Base-by-base conservation (phyloP, 768 basidiomycete species). In the Rhizopogon vesiculosus region DNA sequence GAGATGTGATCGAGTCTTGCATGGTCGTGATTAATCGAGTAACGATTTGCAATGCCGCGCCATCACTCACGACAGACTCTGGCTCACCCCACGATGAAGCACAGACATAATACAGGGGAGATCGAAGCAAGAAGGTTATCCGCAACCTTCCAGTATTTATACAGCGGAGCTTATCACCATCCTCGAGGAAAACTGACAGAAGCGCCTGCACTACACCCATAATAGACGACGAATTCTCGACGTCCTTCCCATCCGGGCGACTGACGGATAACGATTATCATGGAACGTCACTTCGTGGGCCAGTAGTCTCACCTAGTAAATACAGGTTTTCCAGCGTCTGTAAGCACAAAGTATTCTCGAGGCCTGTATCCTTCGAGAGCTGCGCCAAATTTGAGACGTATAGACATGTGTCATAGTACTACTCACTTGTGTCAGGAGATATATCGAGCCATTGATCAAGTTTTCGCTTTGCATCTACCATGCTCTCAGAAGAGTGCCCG, bases 281-380 rank as follows among this genome's bases (percentile, higher is more conserved):
- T 58, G 48, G 12, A 10, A 46, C 15, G 41, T 42, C 35, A 22
- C 40, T 55, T 41, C 28, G 35, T 51, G 19, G 16, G 33, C 7
- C 15, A 18, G 9, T 40, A 5, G 45, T 61, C 75, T 56, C 69
- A 90, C 94, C 91, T 92, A 42, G 85, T 78, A 65, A 91, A 99
- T 10, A 99, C 94, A n/a, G 95, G 95, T 70, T 99, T 98, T 29
- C 97, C 97, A 31, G 97, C 97, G 59, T 95, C 86, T 0, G 95
- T 98, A 18, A 98, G 78, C 15, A 98, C 82, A 65, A 91, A 97
- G 69, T 98, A 99, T 66, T 92, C 84, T 51, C 94, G 79, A 22
- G 81, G 82, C 51, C 77, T 73, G 35, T 49, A 38, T 49, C 19
- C 46, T 49, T 49, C 46, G 22, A 49, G 33, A 22, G 19, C 46